phyloP scores from a whole-genome alignment of 2,329 filamentous ascomycete species.

The Ceratocystis lukuohia region DNA sequence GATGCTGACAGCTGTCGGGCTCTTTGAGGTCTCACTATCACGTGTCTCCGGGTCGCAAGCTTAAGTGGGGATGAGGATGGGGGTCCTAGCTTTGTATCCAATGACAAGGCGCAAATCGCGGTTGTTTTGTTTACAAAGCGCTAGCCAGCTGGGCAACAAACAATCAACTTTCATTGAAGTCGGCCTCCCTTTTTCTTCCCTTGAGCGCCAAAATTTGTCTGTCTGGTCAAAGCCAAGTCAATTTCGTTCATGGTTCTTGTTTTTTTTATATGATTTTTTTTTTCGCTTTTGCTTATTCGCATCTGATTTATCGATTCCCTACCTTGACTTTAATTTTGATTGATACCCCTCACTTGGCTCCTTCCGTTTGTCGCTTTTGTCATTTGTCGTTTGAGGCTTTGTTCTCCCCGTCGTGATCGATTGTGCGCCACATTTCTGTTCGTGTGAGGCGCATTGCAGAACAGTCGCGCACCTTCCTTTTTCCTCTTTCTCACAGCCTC shows the following conservation, averaged over 20 bases:
- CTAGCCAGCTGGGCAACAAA: neutral
- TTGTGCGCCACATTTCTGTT: constrained; percentile 1
- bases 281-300: neutral
- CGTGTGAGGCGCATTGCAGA: neutral
- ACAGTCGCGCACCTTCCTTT: neutral
- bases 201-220: neutral
- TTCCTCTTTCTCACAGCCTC: neutral
- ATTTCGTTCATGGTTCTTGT: neutral
- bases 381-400: neutral
- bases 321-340: neutral
- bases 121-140: constrained; percentile 14
- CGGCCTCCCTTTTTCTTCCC: neutral
- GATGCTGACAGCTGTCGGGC: neutral
- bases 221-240: neutral
- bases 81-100: neutral
- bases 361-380: neutral
- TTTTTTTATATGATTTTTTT: constrained; percentile 5
- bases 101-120: constrained; percentile 6
- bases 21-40: neutral
- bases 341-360: constrained; percentile 9
- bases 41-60: neutral
- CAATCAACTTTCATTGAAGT: neutral
- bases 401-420: neutral
- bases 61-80: neutral
- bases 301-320: constrained; percentile 4